Base-by-base conservation (phyloP, 306 rosid genomes). In the Arachis stenosperma region DNA sequence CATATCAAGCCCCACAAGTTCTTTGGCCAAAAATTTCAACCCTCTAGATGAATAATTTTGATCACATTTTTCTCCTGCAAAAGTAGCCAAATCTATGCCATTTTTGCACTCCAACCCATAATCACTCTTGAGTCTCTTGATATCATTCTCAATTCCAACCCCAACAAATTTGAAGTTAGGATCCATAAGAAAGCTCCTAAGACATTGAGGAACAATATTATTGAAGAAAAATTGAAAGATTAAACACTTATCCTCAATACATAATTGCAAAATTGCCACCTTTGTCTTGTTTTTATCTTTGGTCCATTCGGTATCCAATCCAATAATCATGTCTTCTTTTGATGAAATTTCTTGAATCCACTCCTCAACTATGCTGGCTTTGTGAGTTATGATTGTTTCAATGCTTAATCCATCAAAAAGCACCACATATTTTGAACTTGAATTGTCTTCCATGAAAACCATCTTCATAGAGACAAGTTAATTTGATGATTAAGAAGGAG, bases 251-350 rank as follows among this genome's bases (percentile, higher is more conserved):
- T 73, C 52, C 12, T 77, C 76, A 5, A 62, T 40, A 13, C 86
- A 82, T 0, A 82, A 41, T 6, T 78, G 80, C 0, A 81, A 37
- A 14, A 65, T 51, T 1, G 80, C 82, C 0, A 51, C 56, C 60
- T 69, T 57, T 61, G 33, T 61, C 36, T 65, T 47, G 3, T 41
- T 17, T n/a, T 64, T 3, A 8, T 2, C 58, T 3, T 5, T 10
- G 36, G n/a, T 80, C 84, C 84, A 80, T 7, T 80, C 77, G 0
- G 76, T 80, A 17, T 80, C 84, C 2, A 74, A 44, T 5, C 84
- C 80, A 3, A 75, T 62, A 1, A 68, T 56, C n/a, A 27, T 37
- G 15, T 11, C 15, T 43, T 72, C 14, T n/a, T 14, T 27, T 27
- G 82, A 61, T 33, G 50, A 57, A 56, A 81, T 52, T 10, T 3